Evolutionary conservation across 306 rosid genomes (phyloP), one percentile per base, ranked within the genome.

Genomic region (Sicyos edulis): DNA sequence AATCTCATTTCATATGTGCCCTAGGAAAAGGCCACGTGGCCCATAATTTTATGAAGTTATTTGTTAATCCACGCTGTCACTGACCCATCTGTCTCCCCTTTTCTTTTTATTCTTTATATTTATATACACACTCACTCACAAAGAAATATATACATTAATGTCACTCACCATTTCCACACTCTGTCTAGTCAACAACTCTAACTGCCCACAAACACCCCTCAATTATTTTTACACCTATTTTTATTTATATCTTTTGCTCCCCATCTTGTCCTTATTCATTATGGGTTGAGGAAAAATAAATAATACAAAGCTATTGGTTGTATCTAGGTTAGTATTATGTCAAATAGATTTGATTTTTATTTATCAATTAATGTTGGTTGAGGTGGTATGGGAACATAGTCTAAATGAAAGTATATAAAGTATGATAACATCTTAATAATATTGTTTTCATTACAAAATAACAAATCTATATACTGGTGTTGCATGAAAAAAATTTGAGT

Each of bases 141-240:
- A 37, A 37, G 0, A 37, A 2, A 37, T 37, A 37, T 3, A 26
- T 26, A 37, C 14, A 3, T 15, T 24, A 60, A 60, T 60, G 20
- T 8, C 21, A 60, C 67, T 32, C 67, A 15, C 67, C 47, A 29
- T 61, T 62, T n/a, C 68, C 44, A 62, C 12, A 59, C 44, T 12
- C 17, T 59, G 65, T 59, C 65, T 6, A 59, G 11, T 59, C 65
- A 14, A 26, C 65, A 2, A 62, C 15, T 32, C 22, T 62, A 62
- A 62, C 68, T 15, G 68, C 68, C 68, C 67, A 45, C 47, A 61
- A 61, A 29, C 8, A 7, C 65, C 17, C 7, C 19, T 29, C 66
- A 60, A 60, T 60, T 60, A 26, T 59, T 58, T 58, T 58, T 5
- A 10, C 21, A 54, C 8, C 8, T 54, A 16, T 54, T 5, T 21